Percentiles rank a stretch among this genome's conserved stretches.
Evolutionary conservation across 805 yeast species (phyloP).

Genomic region (Wickerhamomyces bovis): DNA sequence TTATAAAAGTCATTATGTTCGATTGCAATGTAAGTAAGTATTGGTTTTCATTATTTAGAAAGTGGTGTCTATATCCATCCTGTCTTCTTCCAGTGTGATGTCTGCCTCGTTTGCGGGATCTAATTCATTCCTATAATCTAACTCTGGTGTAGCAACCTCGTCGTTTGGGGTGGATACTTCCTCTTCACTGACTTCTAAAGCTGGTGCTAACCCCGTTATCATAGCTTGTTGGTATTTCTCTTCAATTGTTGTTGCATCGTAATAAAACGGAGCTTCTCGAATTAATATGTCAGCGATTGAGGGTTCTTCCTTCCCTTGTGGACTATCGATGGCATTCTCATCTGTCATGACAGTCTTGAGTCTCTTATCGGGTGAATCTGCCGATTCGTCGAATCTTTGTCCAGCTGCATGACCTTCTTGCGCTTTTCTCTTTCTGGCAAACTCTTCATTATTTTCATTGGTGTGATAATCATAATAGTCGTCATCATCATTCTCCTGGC

Average conservation of each 20-base stretch:
- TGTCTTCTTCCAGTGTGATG: slow-evolving; percentile 19
- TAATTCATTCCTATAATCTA: neutral
- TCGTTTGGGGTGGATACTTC: slow-evolving; percentile 23
- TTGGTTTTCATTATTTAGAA: neutral
- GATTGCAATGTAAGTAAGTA: neutral
- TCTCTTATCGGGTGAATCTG: slow-evolving; percentile 20
- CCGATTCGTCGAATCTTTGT: neutral
- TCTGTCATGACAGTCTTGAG: slow-evolving; percentile 5
- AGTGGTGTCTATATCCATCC: slow-evolving; percentile 16
- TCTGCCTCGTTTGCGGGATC: slow-evolving; percentile 4
- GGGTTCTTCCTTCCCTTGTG: neutral
- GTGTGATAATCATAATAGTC: slow-evolving; percentile 2
- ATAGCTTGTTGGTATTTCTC: neutral
- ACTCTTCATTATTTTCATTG: neutral
- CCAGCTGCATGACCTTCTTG: neutral
- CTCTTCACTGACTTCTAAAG: neutral
- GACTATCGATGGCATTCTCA: neutral
- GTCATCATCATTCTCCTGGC: slow-evolving; percentile 1
- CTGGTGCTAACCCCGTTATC: neutral
- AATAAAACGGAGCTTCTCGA: neutral
- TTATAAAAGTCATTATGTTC: neutral
- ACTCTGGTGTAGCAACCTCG: slow-evolving; percentile 17
- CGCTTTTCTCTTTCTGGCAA: slow-evolving; percentile 8
- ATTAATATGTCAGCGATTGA: neutral
- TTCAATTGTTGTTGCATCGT: neutral